A percentile compares a stretch with the other conserved stretches of the same genome.
These are phyloP conservation scores for Amoebophrya sp. DNA, from an alignment of 169 alveolate genomes.

Conservation along the genomic window DNA sequence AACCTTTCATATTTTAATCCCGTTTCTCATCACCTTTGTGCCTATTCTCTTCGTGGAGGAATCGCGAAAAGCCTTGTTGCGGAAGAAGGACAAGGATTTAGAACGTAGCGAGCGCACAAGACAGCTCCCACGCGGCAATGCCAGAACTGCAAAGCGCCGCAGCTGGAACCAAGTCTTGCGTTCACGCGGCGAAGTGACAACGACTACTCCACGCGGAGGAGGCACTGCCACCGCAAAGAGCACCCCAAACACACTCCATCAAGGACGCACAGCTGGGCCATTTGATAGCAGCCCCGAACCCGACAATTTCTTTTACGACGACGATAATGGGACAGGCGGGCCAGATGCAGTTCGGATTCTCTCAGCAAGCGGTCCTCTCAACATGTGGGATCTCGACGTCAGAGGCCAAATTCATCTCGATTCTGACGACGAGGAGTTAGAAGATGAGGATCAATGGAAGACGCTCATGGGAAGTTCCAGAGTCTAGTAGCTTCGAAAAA, in stretches of 20 bases:
- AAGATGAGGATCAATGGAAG: neutral
- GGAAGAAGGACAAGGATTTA: neutral
- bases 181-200: neutral
- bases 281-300: too few relatives aligned
- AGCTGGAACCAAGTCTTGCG: slow-evolving; percentile 21
- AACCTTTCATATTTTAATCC: neutral
- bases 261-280: too few relatives aligned
- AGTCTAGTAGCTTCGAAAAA: too few relatives aligned
- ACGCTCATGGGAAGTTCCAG: neutral
- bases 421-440: neutral
- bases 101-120: neutral
- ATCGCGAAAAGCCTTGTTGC: neutral
- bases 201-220: neutral
- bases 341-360: too few relatives aligned
- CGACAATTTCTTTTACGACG: too few relatives aligned
- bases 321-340: too few relatives aligned
- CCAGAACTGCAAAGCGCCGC: neutral
- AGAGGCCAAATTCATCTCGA: neutral
- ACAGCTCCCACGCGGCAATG: neutral
- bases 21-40: neutral
- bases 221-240: too few relatives aligned
- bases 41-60: neutral
- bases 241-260: too few relatives aligned
- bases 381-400: slow-evolving; percentile 10
- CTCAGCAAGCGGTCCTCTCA: too few relatives aligned